A percentile compares a stretch with the other conserved stretches of the same genome.
These are phyloP conservation scores for Zalaria sp. DNA, from an alignment of 2,329 filamentous ascomycete species.

Conservation along the genomic window DNA sequence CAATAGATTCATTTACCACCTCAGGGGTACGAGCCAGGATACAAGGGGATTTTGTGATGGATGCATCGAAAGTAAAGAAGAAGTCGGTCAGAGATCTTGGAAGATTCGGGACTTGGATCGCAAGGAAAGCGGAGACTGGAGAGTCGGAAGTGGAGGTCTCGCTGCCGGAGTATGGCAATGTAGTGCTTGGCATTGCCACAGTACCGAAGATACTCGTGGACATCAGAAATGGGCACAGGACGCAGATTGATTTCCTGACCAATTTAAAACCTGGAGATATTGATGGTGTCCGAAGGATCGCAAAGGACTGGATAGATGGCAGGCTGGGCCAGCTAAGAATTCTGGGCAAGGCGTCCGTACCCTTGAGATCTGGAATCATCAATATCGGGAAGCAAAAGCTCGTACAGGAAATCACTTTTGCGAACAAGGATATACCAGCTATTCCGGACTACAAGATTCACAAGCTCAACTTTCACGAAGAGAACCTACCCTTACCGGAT, in stretches of 20 bases:
- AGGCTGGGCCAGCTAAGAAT: slow-evolving; percentile 57
- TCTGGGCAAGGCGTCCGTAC: slow-evolving; percentile 57
- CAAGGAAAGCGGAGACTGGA: slow-evolving; percentile 59
- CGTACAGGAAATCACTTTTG: slow-evolving; percentile 60
- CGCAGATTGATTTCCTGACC: slow-evolving; percentile 63
- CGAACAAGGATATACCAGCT: slow-evolving; percentile 56
- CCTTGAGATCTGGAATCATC: slow-evolving; percentile 66
- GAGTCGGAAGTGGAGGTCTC: slow-evolving; percentile 61
- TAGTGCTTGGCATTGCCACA: slow-evolving; percentile 61
- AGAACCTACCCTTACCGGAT: slow-evolving; percentile 37
- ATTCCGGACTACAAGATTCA: slow-evolving; percentile 75
- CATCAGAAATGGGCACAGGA: slow-evolving; percentile 65
- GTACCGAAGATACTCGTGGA: slow-evolving; percentile 64
- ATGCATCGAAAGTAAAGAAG: slow-evolving; percentile 61
- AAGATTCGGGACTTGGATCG: slow-evolving; percentile 65
- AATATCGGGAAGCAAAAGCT: slow-evolving; percentile 64
- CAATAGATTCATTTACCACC: slow-evolving; percentile 70
- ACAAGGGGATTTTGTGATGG: slow-evolving; percentile 68
- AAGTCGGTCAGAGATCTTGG: slow-evolving; percentile 62
- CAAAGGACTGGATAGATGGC: slow-evolving; percentile 79
- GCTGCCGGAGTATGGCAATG: slow-evolving; percentile 68
- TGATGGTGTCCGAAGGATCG: slow-evolving; percentile 62
- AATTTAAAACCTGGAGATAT: slow-evolving; percentile 64
- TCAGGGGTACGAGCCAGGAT: slow-evolving; percentile 67
- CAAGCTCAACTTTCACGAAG: slow-evolving; percentile 65